Percentiles rank a stretch among this genome's conserved stretches.
phyloP scores from a whole-genome alignment of 192 early-diverging fungal genomes.

The Podila epicladia region DNA sequence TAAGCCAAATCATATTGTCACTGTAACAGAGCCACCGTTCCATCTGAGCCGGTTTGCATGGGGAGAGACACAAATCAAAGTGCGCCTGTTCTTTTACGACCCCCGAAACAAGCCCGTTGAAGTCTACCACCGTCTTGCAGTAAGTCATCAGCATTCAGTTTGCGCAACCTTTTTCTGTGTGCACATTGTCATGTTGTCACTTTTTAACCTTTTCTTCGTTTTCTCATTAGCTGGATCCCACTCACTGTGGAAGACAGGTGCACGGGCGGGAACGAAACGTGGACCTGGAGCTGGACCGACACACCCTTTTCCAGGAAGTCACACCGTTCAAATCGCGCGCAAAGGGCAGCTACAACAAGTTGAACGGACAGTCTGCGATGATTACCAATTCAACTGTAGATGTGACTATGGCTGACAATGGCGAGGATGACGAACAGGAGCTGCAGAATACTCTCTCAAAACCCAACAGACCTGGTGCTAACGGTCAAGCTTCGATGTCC shows the following conservation, averaged over 20 bases:
- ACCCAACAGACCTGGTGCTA: not conserved
- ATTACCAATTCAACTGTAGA: conserved; percentile 37
- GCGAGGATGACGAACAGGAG: conserved; percentile 44
- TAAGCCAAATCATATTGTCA: conserved; percentile 88
- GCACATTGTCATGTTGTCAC: not conserved
- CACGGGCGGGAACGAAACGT: conserved; percentile 78
- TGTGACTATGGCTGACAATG: conserved; percentile 39
- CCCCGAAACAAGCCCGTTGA: conserved; percentile 86
- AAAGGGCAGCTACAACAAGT: conserved; percentile 15
- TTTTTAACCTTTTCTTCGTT: not conserved
- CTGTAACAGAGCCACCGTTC: conserved; percentile 80
- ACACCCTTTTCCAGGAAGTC: conserved; percentile 68
- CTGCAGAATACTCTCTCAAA: conserved; percentile 37
- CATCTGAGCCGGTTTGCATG: conserved; percentile 90
- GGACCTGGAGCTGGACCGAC: conserved; percentile 88
- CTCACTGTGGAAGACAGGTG: conserved; percentile 71
- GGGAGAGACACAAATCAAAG: conserved; percentile 92
- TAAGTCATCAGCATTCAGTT: conserved; percentile 28
- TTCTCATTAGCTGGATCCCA: conserved; percentile 71
- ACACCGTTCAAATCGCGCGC: conserved; percentile 17
- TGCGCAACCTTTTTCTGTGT: not conserved
- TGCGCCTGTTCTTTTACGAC: conserved; percentile 87
- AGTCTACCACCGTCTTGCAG: conserved; percentile 81
- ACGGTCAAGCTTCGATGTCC: too few relatives aligned
- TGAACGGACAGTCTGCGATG: conserved; percentile 2